These are phyloP conservation scores for Baorangia bicolor DNA, from an alignment of 768 basidiomycete genomes.

Conservation along the genomic window DNA sequence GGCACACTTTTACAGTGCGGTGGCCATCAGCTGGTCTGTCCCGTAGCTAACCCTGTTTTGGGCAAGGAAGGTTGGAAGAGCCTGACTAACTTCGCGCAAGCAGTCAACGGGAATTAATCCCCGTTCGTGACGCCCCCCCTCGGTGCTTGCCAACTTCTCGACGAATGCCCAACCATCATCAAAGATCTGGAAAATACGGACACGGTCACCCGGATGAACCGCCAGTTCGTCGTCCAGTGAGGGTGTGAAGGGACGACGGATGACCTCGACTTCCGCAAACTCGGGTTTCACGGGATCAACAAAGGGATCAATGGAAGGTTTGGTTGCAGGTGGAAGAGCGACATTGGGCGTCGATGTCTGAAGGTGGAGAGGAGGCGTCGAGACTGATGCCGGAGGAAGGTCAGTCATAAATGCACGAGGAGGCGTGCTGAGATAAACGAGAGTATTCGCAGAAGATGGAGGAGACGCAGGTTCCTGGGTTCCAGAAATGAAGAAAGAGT, in stretches of 20 bases:
- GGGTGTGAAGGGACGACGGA: constrained; percentile 56
- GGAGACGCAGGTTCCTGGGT: background rate
- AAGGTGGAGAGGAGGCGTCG: constrained; percentile 13
- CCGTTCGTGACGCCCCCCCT: constrained; percentile 12
- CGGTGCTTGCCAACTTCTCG: constrained; percentile 38
- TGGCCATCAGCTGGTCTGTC: background rate
- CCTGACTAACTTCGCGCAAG: constrained; percentile 48
- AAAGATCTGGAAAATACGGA: constrained; percentile 53
- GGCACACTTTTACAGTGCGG: background rate
- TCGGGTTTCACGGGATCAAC: constrained; percentile 31
- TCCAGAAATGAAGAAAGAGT: background rate
- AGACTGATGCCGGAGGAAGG: constrained; percentile 9
- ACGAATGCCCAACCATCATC: constrained; percentile 74
- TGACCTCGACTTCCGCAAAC: constrained; percentile 45
- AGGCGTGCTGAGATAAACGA: constrained; percentile 17
- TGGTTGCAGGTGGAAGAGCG: background rate
- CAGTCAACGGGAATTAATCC: constrained; percentile 75
- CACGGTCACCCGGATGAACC: constrained; percentile 49
- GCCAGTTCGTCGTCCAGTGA: constrained; percentile 58
- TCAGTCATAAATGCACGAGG: constrained; percentile 17
- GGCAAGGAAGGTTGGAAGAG: constrained; percentile 48
- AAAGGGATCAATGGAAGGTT: constrained; percentile 36
- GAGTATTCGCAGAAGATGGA: constrained; percentile 17
- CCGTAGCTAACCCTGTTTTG: constrained; percentile 46
- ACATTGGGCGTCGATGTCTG: background rate